Base-by-base conservation (phyloP, 2,329 filamentous ascomycete genomes). In the Trichophyton benhamiae region DNA sequence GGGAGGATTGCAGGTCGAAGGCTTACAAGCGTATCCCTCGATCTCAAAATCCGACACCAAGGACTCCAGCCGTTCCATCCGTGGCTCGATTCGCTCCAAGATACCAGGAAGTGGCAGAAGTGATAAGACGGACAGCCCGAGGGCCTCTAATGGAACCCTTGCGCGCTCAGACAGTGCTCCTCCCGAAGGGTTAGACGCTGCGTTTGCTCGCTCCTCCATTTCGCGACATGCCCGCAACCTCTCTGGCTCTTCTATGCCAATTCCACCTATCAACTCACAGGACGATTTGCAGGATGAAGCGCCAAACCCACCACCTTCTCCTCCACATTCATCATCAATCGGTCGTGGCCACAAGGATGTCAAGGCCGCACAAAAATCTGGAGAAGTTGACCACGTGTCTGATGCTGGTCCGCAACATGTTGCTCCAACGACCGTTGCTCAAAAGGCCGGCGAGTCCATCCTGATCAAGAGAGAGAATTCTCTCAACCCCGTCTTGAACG, bases 321-420 rank as follows among this genome's bases (percentile, higher is more conserved):
- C 91, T 91, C 2, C 92, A 20, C 87, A 92, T 68, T 89, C 88
- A 25, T 82, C 84, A 48, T 87, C 87, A 11, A 77, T 91, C 65
- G 87, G 85, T 68, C 78, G 82, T 60, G 88, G 88, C 3, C 85
- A 89, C 66, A 86, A 89, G 69, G 87, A 91, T 72, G 84, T 96
- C 49, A 83, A 82, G 70, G 87, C 87, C 55, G 91, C 91, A 49
- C 88, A 95, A 74, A 84, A 87, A 60, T 88, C 85, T 58, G 91
- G 92, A 61, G 94, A 99, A 74, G 91, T 99, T 48, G 94, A 95
- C 69, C 86, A 91, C 67, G 91, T 99, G 20, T 97, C 92, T 13
- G 94, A 97, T 70, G 87, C 87, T 63, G 92, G 91, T 30, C 91
- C 90, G 1, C 84, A 84, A 9, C 87, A 87, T 38, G 82, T 65